These are phyloP conservation scores for Trifolium subterraneum DNA, from an alignment of 306 rosid genomes.

Conservation along the genomic window DNA sequence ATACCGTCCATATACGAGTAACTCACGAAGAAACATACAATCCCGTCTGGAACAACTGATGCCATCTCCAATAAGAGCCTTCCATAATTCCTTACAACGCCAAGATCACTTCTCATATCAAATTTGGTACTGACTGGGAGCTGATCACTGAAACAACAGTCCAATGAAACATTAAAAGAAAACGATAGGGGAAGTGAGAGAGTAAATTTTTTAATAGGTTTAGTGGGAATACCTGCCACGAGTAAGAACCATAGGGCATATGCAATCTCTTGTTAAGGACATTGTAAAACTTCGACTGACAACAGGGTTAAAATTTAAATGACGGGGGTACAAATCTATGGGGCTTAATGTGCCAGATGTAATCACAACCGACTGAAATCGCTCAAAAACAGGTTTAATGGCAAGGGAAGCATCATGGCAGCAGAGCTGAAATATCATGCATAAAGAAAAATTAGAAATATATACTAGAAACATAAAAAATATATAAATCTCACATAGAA, in stretches of 20 bases:
- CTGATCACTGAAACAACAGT: constrained; percentile 77
- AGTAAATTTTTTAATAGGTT: constrained; percentile 6
- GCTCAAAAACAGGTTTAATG: constrained; percentile 91
- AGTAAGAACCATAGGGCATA: constrained; percentile 99
- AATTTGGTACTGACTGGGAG: constrained; percentile 96
- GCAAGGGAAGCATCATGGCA: constrained; percentile 99
- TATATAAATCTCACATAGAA: no score
- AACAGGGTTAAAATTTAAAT: constrained; percentile 91
- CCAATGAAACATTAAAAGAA: constrained; percentile 30
- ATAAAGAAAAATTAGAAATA: constrained; percentile 30
- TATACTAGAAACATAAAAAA: constrained; percentile 15
- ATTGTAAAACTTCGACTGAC: constrained; percentile 96
- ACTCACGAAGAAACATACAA: constrained; percentile 92
- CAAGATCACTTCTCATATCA: constrained; percentile 98
- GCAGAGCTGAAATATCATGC: constrained; percentile 72
- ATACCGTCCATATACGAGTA: constrained; percentile 98
- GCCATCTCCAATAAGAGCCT: constrained; percentile 97
- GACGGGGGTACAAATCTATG: constrained; percentile 90
- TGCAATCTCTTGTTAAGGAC: constrained; percentile 97
- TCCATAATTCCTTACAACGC: constrained; percentile 93
- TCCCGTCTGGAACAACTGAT: constrained; percentile 92
- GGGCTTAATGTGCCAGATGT: constrained; percentile 98
- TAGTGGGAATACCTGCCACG: constrained; percentile 81
- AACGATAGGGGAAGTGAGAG: constrained; percentile 14
- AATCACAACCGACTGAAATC: constrained; percentile 93